Conservation (phyloP, 2,329 filamentous ascomycete genomes). For the Claviceps citrina region DNA sequence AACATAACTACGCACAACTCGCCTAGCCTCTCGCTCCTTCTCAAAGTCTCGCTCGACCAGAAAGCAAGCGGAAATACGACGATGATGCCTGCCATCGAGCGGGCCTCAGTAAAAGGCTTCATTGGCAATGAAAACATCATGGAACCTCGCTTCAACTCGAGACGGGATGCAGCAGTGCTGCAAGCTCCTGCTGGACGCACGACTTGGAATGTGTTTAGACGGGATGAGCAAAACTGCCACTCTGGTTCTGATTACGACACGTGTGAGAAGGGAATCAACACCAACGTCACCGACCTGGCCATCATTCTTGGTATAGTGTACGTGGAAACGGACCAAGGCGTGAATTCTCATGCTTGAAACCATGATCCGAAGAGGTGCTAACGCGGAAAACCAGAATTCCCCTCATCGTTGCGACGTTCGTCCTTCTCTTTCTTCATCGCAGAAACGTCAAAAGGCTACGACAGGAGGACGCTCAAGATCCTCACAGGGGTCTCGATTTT, state of each 20-base stretch:
- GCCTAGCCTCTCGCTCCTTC: not conserved
- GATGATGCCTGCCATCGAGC: not conserved
- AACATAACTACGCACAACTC: not conserved
- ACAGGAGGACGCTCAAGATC: conserved; percentile 69
- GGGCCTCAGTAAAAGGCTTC: conserved; percentile 7
- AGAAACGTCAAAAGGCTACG: conserved; percentile 56
- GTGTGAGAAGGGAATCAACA: conserved; percentile 45
- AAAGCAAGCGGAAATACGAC: conserved; percentile 4
- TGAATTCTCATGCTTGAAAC: not conserved
- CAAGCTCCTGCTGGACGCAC: conserved; percentile 2
- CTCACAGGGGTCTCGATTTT: conserved; percentile 85
- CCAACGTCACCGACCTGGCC: conserved; percentile 42
- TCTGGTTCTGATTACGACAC: conserved; percentile 17
- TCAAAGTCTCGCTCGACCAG: conserved; percentile 6
- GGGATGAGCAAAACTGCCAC: conserved; percentile 3
- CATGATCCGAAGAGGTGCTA: not conserved
- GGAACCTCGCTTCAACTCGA: conserved; percentile 15
- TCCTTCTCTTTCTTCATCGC: conserved; percentile 65
- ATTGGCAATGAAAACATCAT: conserved; percentile 11
- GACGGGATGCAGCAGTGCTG: conserved; percentile 6
- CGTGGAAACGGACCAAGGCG: conserved; percentile 27
- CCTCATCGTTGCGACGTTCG: conserved; percentile 46
- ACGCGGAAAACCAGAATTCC: conserved; percentile 47
- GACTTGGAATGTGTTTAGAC: conserved; percentile 7
- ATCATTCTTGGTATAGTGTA: conserved; percentile 58